A percentile compares a stretch with the other conserved stretches of the same genome.
These are phyloP conservation scores for Daldinia eschscholtzii DNA, from an alignment of 2,329 filamentous ascomycete genomes.

Conservation along the genomic window DNA sequence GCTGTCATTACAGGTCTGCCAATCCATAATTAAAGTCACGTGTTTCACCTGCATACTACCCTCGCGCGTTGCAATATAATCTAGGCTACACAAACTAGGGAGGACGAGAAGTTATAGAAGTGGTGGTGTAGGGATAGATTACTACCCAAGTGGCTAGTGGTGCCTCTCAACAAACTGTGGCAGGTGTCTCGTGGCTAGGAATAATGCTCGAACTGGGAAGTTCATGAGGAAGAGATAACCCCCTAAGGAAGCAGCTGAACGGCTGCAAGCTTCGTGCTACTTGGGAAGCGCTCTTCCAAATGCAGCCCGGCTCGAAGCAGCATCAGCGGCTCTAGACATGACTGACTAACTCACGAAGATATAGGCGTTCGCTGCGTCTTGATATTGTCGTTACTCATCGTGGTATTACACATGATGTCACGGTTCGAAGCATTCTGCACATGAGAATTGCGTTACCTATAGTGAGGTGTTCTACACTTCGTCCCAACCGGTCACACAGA, in stretches of 20 bases:
- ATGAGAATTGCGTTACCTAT: conserved; percentile 39
- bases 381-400: conserved; percentile 41
- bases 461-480: conserved; percentile 32
- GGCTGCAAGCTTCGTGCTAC: conserved; percentile 49
- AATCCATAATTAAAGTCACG: conserved; percentile 35
- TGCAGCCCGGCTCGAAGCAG: conserved; percentile 46
- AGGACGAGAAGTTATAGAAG: conserved; percentile 16
- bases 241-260: conserved; percentile 45
- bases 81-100: conserved; percentile 28
- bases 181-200: conserved; percentile 15
- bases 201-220: conserved; percentile 17
- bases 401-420: conserved; percentile 50
- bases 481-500: conserved; percentile 31
- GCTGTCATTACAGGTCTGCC: conserved; percentile 17
- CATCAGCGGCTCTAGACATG: conserved; percentile 38
- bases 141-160: conserved; percentile 21
- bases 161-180: conserved; percentile 23
- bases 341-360: conserved; percentile 27
- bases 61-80: conserved; percentile 37
- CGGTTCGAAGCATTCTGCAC: conserved; percentile 39
- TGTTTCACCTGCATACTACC: conserved; percentile 40
- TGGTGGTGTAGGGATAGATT: conserved; percentile 21
- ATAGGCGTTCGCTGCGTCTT: conserved; percentile 42
- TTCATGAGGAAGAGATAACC: conserved; percentile 37
- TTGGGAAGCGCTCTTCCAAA: conserved; percentile 48